A percentile compares a stretch with the other conserved stretches of the same genome.
Evolutionary conservation across 257 asterid genomes (phyloP).

Genomic region (Pogostemon cablin): DNA sequence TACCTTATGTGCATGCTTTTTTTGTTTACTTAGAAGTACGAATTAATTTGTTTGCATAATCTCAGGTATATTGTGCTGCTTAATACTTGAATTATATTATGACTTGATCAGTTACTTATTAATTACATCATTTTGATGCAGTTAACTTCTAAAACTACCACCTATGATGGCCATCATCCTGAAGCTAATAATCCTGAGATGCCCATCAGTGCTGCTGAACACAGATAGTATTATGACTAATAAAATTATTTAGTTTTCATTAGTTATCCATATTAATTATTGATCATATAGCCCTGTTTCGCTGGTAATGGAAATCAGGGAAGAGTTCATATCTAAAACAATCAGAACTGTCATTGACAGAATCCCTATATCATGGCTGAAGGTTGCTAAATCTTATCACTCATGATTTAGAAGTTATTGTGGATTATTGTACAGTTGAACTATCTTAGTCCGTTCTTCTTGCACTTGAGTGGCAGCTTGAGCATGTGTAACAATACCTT

Average conservation of each 20-base stretch:
- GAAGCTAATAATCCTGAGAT: slow-evolving; percentile 37
- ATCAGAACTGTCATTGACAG: too few species aligned
- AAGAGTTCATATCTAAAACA: too few species aligned
- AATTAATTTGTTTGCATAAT: background rate
- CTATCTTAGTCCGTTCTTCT: too few species aligned
- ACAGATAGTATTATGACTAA: slow-evolving; percentile 32
- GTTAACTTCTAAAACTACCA: slow-evolving; percentile 34
- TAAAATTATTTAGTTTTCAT: background rate
- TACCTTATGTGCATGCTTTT: slow-evolving; percentile 1
- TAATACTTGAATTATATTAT: slow-evolving; percentile 4
- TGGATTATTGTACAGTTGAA: too few species aligned
- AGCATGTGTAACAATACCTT: too few species aligned
- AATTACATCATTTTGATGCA: slow-evolving; percentile 35
- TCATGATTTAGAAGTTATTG: too few species aligned
- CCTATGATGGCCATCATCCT: slow-evolving; percentile 27
- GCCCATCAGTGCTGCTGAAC: slow-evolving; percentile 30
- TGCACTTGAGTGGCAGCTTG: too few species aligned
- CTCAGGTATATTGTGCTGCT: slow-evolving; percentile 4
- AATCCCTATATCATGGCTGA: too few species aligned
- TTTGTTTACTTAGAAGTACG: background rate
- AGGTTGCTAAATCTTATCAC: too few species aligned
- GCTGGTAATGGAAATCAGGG: too few species aligned
- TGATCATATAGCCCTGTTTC: slow-evolving; percentile 25
- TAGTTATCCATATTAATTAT: slow-evolving; percentile 4
- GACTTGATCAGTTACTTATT: slow-evolving; percentile 18